Base-by-base conservation (phyloP, 208 protist genomes). In the Ichthyophonus hoferi region DNA sequence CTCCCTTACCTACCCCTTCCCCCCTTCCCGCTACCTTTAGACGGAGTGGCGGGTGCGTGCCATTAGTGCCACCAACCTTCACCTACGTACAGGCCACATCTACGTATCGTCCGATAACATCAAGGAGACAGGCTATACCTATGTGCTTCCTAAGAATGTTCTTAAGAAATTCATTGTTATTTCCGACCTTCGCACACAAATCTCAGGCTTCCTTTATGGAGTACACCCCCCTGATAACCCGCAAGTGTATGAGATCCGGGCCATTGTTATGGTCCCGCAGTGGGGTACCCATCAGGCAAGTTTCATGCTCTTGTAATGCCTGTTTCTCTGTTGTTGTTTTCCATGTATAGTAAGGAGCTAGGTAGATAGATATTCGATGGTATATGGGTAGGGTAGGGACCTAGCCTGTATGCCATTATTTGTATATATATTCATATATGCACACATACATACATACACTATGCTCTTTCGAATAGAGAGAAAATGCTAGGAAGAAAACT, bases 91-190 rank as follows among this genome's bases (percentile, higher is more conserved):
- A 0, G 94, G 97, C n/a, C 94, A 97, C 90, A 98, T 98, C 79
- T 98, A 97, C 92, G 97, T 98, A 2, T 87, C 92, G 31, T 93
- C 92, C n/a, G 95, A 98, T 87, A 95, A 97, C 67, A 88, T 94
- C 33, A 91, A 89, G 41, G 96, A 97, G 67, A 93, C 91, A 0
- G 95, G 95, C n/a, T 95, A 92, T 92, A 98, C 96, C 1, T 98
- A 98, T 93, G 92, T 98, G 0, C 86, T 98, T 40, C 97, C 97
- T 42, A 98, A 98, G 95, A 98, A 98, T 91, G 77, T 98, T 12
- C 90, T 98, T 38, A 97, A 97, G 89, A 97, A 96, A 90, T 98
- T 98, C 89, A 93, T 97, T 85, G 38, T 34, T 34, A 95, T 98
- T 79, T 43, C 94, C 12, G 97, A 98, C 91, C 93, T 98, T 33